phyloP scores from a whole-genome alignment of 176 grass and related monocot species.

The Hordeum marinum region DNA sequence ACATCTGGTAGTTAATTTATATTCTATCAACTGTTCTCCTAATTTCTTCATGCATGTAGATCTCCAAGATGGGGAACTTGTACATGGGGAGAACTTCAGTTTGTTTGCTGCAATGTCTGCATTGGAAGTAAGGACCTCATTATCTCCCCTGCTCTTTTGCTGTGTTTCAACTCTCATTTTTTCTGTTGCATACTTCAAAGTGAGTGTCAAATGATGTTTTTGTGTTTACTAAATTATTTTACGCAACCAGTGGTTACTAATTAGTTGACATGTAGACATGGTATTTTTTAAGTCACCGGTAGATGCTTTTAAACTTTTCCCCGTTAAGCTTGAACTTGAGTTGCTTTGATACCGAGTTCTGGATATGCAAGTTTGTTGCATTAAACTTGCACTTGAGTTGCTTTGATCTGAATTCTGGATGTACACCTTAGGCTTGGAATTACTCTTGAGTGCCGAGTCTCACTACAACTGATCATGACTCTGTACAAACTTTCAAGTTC shows the following conservation, averaged over 20 bases:
- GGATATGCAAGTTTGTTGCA: background rate
- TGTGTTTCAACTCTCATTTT: background rate
- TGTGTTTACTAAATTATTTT: constrained; percentile 13
- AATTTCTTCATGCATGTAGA: constrained; percentile 48
- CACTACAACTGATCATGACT: background rate
- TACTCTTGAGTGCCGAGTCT: background rate
- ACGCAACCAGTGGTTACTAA: background rate
- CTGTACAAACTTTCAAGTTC: background rate
- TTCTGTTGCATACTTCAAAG: background rate
- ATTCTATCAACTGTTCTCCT: background rate
- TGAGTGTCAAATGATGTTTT: constrained; percentile 7
- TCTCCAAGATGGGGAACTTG: constrained; percentile 84
- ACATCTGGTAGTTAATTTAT: background rate
- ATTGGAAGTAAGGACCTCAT: constrained; percentile 66
- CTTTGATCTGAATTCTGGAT: background rate
- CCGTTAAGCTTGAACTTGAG: background rate
- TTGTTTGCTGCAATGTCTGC: constrained; percentile 98
- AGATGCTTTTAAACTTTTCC: constrained; percentile 10
- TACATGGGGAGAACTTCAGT: constrained; percentile 97
- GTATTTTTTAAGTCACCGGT: background rate
- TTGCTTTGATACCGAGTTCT: background rate
- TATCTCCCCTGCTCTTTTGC: constrained; percentile 4
- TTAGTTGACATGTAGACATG: background rate
- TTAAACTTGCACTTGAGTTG: background rate
- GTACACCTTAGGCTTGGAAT: background rate